Evolutionary conservation across 805 yeast species (phyloP), one percentile per base, ranked within the genome.

Genomic region (Cyberlindnera euphorbiiphila): DNA sequence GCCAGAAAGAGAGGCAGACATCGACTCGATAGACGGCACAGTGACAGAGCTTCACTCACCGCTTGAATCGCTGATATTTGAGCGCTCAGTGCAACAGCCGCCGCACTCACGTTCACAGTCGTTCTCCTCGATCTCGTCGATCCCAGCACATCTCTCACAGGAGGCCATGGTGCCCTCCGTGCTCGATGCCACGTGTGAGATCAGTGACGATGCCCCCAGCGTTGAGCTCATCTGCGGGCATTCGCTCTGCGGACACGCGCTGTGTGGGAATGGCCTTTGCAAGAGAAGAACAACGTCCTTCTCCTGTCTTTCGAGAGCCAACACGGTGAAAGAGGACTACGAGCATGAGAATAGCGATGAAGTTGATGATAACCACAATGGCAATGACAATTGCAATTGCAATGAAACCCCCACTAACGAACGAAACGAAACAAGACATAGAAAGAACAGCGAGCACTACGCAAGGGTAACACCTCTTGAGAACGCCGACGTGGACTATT

Each of bases 401-500:
- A n/a, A n/a, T n/a, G n/a, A n/a, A n/a, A n/a, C n/a, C n/a, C n/a
- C n/a, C n/a, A n/a, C n/a, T n/a, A n/a, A n/a, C n/a, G n/a, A n/a
- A n/a, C n/a, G n/a, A n/a, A n/a, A n/a, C n/a, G n/a, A n/a, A n/a
- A n/a, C n/a, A n/a, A n/a, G n/a, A n/a, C n/a, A n/a, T n/a, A n/a
- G n/a, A n/a, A n/a, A n/a, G n/a, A n/a, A n/a, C n/a, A n/a, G n/a
- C n/a, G n/a, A n/a, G n/a, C n/a, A n/a, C n/a, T n/a, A n/a, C n/a
- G n/a, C n/a, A n/a, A n/a, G n/a, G n/a, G n/a, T n/a, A 11, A 7
- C 17, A 8, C 13, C 30, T 15, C 18, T 12, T 3, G 27, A 29
- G 22, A n/a, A n/a, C n/a, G n/a, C n/a, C n/a, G 42, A 34, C 11
- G 34, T 51, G 14, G 57, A 54, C 28, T 48, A 45, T 30, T 46